Conservation (phyloP, 78 protist species). For the Creolimax fragrantissima region DNA sequence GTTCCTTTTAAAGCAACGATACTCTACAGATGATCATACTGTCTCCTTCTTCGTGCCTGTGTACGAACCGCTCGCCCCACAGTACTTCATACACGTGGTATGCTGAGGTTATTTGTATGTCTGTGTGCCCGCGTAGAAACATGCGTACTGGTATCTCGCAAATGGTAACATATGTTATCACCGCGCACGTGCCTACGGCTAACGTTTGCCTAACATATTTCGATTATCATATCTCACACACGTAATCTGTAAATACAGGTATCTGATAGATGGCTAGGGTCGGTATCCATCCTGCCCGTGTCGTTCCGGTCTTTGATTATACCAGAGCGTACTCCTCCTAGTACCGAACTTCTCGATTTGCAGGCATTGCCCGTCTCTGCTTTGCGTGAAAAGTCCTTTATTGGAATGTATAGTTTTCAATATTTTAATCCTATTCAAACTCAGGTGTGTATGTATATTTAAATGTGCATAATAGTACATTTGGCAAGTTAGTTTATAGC, state of each 20-base stretch:
- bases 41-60: constrained; percentile 84
- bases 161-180: no score
- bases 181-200: no score
- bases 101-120: neutral
- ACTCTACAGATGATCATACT: constrained; percentile 64
- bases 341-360: constrained; percentile 79
- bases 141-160: no score
- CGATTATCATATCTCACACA: no score
- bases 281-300: constrained; percentile 77
- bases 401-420: constrained; percentile 23
- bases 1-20: constrained; percentile 58
- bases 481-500: neutral
- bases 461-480: neutral
- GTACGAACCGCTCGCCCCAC: constrained; percentile 93
- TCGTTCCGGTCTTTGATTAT: constrained; percentile 85
- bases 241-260: no score
- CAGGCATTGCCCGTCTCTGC: constrained; percentile 74
- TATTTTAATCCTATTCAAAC: constrained; percentile 91
- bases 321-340: constrained; percentile 80
- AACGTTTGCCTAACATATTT: no score
- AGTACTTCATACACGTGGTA: constrained; percentile 78
- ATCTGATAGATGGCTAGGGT: constrained; percentile 89
- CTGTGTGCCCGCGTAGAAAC: neutral
- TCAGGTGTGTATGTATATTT: constrained; percentile 40
- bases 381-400: constrained; percentile 22